Conservation (phyloP, 176 grass and related monocot genomes). For the Raddia distichophylla region DNA sequence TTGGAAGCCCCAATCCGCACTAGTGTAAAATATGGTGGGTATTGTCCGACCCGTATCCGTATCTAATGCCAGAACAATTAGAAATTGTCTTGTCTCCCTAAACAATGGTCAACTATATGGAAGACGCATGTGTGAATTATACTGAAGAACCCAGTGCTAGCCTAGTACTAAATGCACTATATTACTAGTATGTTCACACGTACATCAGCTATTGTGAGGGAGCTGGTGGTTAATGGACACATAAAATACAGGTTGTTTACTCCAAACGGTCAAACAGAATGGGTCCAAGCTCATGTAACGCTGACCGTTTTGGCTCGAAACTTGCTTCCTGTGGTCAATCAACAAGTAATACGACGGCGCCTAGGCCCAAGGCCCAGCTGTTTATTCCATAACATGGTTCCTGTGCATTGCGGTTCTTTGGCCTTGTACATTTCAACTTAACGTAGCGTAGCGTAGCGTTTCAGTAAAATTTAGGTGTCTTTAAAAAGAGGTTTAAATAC, state of each 20-base stretch:
- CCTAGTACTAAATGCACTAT: neutral
- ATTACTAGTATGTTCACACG: neutral
- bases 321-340: neutral
- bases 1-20: too few species aligned
- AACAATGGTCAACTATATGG: slow-evolving; percentile 6
- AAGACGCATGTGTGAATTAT: neutral
- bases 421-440: too few species aligned
- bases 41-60: too few species aligned
- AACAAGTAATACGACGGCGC: too few species aligned
- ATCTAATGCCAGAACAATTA: too few species aligned
- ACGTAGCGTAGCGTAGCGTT: too few species aligned
- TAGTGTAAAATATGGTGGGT: too few species aligned
- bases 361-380: too few species aligned
- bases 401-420: too few species aligned
- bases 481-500: too few species aligned
- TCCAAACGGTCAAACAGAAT: slow-evolving; percentile 17
- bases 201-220: neutral
- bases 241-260: neutral
- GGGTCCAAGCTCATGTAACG: slow-evolving; percentile 23
- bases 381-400: too few species aligned
- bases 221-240: neutral
- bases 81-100: neutral
- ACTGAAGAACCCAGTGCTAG: neutral
- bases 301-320: slow-evolving; percentile 10
- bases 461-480: too few species aligned